Conservation (phyloP, 2,329 filamentous ascomycete genomes). For the Blastomyces parvus region DNA sequence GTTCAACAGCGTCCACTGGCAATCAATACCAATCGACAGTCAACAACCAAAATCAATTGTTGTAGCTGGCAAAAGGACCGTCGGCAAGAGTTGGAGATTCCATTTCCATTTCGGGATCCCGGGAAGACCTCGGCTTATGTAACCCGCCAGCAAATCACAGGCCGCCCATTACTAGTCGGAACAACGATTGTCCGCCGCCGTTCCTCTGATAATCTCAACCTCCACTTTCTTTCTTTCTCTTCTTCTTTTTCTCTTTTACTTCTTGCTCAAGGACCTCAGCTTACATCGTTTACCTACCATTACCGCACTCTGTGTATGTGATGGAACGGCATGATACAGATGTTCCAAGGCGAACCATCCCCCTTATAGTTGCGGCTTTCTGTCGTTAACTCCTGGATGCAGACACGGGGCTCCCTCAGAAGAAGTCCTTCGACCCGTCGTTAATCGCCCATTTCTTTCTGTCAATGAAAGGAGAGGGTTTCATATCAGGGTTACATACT, state of each 20-base stretch:
- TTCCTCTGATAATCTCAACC: not conserved
- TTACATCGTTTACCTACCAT: conserved; percentile 29
- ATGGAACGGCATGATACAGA: conserved; percentile 29
- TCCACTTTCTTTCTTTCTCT: conserved; percentile 9
- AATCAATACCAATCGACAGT: not conserved
- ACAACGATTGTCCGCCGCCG: conserved; percentile 27
- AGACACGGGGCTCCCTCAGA: conserved; percentile 31
- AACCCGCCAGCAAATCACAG: conserved; percentile 29
- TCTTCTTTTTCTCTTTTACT: conserved; percentile 18
- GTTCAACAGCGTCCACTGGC: not conserved
- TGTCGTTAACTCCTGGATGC: conserved; percentile 35
- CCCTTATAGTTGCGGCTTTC: conserved; percentile 34
- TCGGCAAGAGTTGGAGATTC: not conserved
- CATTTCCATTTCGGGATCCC: conserved; percentile 29
- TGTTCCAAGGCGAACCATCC: conserved; percentile 26
- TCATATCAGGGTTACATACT: conserved; percentile 42
- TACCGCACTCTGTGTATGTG: conserved; percentile 6
- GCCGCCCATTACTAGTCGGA: conserved; percentile 28
- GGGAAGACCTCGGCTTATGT: conserved; percentile 37
- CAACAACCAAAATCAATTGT: not conserved
- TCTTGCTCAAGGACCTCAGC: conserved; percentile 31
- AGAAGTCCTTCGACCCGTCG: conserved; percentile 35
- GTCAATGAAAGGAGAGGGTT: conserved; percentile 39
- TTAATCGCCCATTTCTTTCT: conserved; percentile 43
- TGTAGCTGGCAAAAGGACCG: not conserved